A percentile compares a stretch with the other conserved stretches of the same genome.
These are phyloP conservation scores for Fibroporia radiculosa DNA, from an alignment of 768 basidiomycete species.

Conservation along the genomic window DNA sequence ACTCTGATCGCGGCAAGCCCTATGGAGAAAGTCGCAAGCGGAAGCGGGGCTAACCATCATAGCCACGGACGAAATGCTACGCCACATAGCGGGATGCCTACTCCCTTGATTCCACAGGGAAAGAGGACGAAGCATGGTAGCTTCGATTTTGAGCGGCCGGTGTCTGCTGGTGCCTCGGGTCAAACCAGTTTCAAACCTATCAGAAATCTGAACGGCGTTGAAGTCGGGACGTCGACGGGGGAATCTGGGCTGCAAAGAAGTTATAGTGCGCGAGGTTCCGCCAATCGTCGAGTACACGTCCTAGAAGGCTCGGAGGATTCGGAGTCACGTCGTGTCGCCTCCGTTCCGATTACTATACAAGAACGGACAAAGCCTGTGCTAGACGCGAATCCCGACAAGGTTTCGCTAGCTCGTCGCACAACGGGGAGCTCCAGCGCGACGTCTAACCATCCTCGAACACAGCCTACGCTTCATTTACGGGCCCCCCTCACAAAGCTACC, in stretches of 20 bases:
- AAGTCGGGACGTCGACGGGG: not conserved
- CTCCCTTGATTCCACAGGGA: conserved; percentile 6
- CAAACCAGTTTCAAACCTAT: not conserved
- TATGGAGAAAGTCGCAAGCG: conserved; percentile 22
- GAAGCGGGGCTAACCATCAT: conserved; percentile 14
- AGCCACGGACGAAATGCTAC: conserved; percentile 16
- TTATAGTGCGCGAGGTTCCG: conserved; percentile 12
- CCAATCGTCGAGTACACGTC: not conserved
- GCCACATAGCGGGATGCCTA: not conserved
- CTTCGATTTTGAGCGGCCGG: conserved; percentile 72
- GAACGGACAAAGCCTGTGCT: not conserved
- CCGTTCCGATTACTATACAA: not conserved
- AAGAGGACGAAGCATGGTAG: conserved; percentile 55
- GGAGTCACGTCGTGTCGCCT: not conserved
- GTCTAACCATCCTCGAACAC: conserved; percentile 6
- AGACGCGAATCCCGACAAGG: conserved; percentile 1
- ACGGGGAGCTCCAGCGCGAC: conserved; percentile 13
- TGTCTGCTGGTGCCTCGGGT: conserved; percentile 19
- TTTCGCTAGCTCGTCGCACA: conserved; percentile 7
- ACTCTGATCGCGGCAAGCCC: conserved; percentile 12
- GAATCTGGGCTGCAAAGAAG: conserved; percentile 15
- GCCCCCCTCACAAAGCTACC: not conserved
- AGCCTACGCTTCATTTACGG: not conserved
- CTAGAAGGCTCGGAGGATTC: too few relatives aligned
- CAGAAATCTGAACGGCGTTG: not conserved